Conservation (phyloP, 2,329 filamentous ascomycete species). For the Dryadomyces quercivorus region DNA sequence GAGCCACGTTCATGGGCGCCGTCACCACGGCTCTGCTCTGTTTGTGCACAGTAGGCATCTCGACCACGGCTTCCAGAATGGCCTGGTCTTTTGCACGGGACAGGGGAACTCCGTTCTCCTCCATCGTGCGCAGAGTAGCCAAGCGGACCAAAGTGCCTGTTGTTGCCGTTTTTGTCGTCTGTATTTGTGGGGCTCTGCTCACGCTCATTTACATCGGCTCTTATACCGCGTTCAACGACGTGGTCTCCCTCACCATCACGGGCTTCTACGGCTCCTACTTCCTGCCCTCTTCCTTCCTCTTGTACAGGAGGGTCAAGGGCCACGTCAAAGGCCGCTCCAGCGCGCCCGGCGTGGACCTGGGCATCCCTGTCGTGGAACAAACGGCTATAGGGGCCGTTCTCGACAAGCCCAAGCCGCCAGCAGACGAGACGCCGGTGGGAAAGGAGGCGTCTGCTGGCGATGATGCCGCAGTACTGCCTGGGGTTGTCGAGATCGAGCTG, state of each 20-base stretch:
- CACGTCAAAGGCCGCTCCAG: too few relatives aligned
- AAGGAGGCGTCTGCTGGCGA: conserved; percentile 35
- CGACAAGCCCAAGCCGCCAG: too few relatives aligned
- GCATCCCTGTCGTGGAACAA: too few relatives aligned
- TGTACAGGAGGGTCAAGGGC: conserved; percentile 22
- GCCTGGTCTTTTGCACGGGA: conserved; percentile 33
- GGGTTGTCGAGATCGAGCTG: conserved; percentile 35
- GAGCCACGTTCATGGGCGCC: too few relatives aligned
- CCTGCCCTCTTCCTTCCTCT: conserved; percentile 28
- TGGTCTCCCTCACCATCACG: conserved; percentile 13
- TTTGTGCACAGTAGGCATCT: conserved; percentile 35
- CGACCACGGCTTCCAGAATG: conserved; percentile 41
- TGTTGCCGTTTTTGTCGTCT: conserved; percentile 1
- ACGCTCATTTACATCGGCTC: conserved; percentile 6
- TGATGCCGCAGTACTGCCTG: conserved; percentile 25
- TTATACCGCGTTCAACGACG: conserved; percentile 3
- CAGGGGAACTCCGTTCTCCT: conserved; percentile 26
- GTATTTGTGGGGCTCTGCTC: neutral
- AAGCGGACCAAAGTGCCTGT: conserved; percentile 26
- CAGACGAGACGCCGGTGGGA: conserved; percentile 28
- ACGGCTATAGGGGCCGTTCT: too few relatives aligned
- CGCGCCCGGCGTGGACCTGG: too few relatives aligned
- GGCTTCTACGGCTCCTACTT: conserved; percentile 32
- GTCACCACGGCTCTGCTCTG: conserved; percentile 19
- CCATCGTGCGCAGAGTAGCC: conserved; percentile 24